Evolutionary conservation across 164 flowering plant genomes (phyloP), one percentile per base, ranked within the genome.

Genomic region (Platanus orientalis): DNA sequence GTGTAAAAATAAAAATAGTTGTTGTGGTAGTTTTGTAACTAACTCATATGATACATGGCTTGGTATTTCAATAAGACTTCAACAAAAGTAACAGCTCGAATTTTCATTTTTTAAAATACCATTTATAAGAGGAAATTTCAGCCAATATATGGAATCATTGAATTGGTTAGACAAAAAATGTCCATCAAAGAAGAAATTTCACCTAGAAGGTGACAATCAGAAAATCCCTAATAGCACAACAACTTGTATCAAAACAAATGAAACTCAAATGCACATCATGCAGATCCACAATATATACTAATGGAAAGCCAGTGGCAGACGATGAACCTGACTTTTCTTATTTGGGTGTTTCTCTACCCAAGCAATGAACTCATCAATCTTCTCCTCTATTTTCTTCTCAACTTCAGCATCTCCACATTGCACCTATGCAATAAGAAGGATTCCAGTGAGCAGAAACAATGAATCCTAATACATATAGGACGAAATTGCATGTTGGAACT

Each of bases 321-420:
- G 17, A 16, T 27, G n/a, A 25, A 91, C 99, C 96, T 94, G 99
- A 76, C 92, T 91, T 79, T 94, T 94, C 84, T 89, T 94, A 79
- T 94, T 88, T 7, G 97, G 99, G 71, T 94, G 96, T 66, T 94
- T 94, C 72, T 94, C 99, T 30, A 89, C 96, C 94, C 96, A 88
- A 63, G 69, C 77, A 62, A 91, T 82, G 70, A 89, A 94, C 64
- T 89, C 97, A 26, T 88, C 90, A 67, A 94, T 88, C 82, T 92
- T 94, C 75, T 94, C 99, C 70, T 91, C 96, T 40, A 92, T 83
- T 72, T 91, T 94, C 82, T 83, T 91, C 47, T 94, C 97, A 58
- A 94, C 71, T 59, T 91, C 93, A 32, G 69, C 68, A 71, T 91
- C 97, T 60, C 93, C 97, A 82, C 97, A 92, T 83, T 94, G 96